Conservation (phyloP, 352 stramenopile genomes). For the Aphanomyces euteiches region DNA sequence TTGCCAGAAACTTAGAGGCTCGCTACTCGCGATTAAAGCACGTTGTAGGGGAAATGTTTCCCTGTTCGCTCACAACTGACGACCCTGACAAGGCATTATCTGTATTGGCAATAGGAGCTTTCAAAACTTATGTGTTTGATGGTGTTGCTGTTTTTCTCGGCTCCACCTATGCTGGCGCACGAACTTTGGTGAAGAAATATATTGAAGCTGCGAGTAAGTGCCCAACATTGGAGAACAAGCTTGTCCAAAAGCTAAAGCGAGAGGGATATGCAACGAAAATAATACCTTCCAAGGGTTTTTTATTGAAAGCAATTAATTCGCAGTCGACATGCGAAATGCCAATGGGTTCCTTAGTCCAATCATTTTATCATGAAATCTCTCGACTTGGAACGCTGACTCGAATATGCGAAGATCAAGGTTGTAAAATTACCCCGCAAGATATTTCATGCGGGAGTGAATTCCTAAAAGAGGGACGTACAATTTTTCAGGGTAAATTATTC, state of each 20-base stretch:
- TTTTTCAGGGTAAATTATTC: slow-evolving; percentile 5
- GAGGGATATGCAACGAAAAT: neutral
- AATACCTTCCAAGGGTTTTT: neutral
- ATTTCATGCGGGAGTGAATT: slow-evolving; percentile 4
- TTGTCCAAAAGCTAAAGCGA: slow-evolving; percentile 19
- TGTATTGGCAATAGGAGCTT: slow-evolving; percentile 8
- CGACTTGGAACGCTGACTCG: slow-evolving; percentile 4
- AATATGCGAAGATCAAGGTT: neutral
- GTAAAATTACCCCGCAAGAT: neutral
- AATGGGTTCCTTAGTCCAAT: slow-evolving; percentile 9
- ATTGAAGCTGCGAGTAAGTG: neutral
- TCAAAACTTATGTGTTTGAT: slow-evolving; percentile 17
- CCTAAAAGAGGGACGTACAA: slow-evolving; percentile 8
- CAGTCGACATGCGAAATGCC: neutral
- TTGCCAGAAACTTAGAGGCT: neutral
- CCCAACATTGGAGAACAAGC: neutral
- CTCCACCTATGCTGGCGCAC: neutral
- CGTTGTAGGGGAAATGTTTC: slow-evolving; percentile 6
- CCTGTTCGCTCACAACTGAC: neutral
- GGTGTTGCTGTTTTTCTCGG: slow-evolving; percentile 26
- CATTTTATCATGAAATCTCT: slow-evolving; percentile 15
- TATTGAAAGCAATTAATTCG: neutral
- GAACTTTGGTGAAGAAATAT: slow-evolving; percentile 12
- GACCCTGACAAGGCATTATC: neutral
- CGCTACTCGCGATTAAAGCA: slow-evolving; percentile 1